A percentile compares a stretch with the other conserved stretches of the same genome.
phyloP scores from a whole-genome alignment of 2,329 filamentous ascomycete species.

The Colletotrichum lupini region DNA sequence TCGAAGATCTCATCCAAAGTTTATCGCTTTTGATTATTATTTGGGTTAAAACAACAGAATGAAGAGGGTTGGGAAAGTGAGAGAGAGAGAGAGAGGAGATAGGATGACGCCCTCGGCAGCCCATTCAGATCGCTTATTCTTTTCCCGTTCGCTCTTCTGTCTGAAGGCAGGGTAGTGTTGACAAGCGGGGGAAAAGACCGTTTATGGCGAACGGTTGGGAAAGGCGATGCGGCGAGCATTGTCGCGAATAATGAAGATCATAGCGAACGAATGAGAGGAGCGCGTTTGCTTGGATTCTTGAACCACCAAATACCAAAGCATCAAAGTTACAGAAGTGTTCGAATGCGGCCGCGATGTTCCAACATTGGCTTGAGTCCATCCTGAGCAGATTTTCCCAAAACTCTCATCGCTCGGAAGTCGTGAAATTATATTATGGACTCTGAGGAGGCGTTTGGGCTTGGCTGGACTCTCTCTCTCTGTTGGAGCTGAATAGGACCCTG shows the following conservation, averaged over 20 bases:
- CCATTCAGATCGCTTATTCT: background rate
- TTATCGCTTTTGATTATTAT: background rate
- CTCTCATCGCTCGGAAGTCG: background rate
- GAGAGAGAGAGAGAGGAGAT: background rate
- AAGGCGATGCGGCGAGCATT: slow-evolving; percentile 15
- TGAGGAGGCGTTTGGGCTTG: background rate
- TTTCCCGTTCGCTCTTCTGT: background rate
- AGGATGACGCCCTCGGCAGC: slow-evolving; percentile 17
- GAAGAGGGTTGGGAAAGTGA: background rate
- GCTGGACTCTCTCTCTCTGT: background rate
- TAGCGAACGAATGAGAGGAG: slow-evolving; percentile 13
- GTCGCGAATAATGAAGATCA: slow-evolving; percentile 4
- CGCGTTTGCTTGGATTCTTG: background rate
- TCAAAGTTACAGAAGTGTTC: slow-evolving; percentile 10
- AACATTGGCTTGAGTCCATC: slow-evolving; percentile 18
- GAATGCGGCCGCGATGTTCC: slow-evolving; percentile 7
- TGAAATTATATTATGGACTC: background rate
- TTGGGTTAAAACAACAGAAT: background rate
- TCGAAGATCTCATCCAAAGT: slow-evolving; percentile 1
- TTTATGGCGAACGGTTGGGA: background rate
- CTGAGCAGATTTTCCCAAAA: background rate
- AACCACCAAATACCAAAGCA: slow-evolving; percentile 11
- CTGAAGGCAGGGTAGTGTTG: slow-evolving; percentile 5
- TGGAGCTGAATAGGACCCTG: background rate
- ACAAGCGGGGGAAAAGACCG: slow-evolving; percentile 15